Base-by-base conservation (phyloP, 345 rosid genomes). In the Eutrema heterophyllum region DNA sequence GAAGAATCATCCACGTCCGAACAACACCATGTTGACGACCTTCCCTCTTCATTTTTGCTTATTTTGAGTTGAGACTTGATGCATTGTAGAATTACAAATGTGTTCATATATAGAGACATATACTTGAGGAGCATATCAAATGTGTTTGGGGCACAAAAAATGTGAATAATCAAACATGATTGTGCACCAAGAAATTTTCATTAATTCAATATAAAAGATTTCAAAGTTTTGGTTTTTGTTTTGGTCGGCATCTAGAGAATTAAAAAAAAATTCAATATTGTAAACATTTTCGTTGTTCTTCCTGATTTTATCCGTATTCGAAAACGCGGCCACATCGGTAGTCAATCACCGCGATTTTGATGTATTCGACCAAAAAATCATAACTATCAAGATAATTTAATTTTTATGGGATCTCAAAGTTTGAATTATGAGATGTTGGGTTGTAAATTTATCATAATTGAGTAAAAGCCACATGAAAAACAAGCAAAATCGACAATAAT, bases 11-110 rank as follows among this genome's bases (percentile, higher is more conserved):
- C 12, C 41, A 32, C 2, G 70, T 76, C 9, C 70, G 44, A 24
- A 61, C 58, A 14, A 68, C 1, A 18, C 74, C 74, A 15, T 75
- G 74, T 61, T 68, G 79, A 43, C 74, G 74, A 52, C 79, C 74
- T 61, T 68, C 74, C 26, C 74, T 60, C 45, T 13, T 75, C 79
- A 75, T 75, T 8, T 61, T 55, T 64, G 58, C 72, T 61, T 45
- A 7, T 2, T 6, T 11, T 40, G 46, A 32, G n/a, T 50, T 21
- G 56, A 32, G 69, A 11, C 46, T 75, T 68, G 49, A 72, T 68
- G 64, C 45, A 30, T 49, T 68, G 50, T 50, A 0, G 49, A 15
- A 3, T 15, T 6, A 59, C 6, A 21, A 32, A 7, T 59, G 32
- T 21, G 7, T 14, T 9, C 29, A 30, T 67, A 51, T 74, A 73